Evolutionary conservation across 148 eudicot genomes (phyloP), one percentile per base, ranked within the genome.

Genomic region (Fallopia convolvulus): DNA sequence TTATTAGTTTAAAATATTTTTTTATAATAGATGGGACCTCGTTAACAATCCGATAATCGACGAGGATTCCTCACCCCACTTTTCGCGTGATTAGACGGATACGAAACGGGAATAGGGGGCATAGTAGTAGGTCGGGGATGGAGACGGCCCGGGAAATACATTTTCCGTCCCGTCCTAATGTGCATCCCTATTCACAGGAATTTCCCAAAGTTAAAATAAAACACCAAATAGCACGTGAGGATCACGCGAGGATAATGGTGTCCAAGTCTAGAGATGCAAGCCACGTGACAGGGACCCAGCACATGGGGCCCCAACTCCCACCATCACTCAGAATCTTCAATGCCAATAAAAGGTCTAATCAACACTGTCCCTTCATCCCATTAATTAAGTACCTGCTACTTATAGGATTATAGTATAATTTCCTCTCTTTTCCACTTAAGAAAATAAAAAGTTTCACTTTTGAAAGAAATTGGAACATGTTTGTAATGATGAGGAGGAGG

Each of bases 281-380:
- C 63, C 68, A 61, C 26, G 33, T 61, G 68, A 61, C 26, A 18
- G 39, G 14, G 68, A 11, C 14, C 68, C 36, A 61, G 8, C 33
- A 26, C 15, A 15, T 48, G 15, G 52, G 52, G 13, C 52, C 52
- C 52, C 11, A 12, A 2, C 12, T 3, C 52, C 52, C 52, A 48
- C 52, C 52, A 48, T 48, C 60, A 21, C 68, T 21, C 14, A 23
- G 68, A 61, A 61, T 61, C 68, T 61, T 61, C 10, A 56, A 20
- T 56, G 63, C 21, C 63, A 56, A 56, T 56, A 56, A 56, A 56
- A 56, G 63, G 63, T 56, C 63, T 56, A 56, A 56, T 56, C 63
- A 56, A 56, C 10, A 20, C 63, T n/a, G n/a, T 20, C 68, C 8
- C 23, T 17, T 3, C 21, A 0, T 17, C 18, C 23, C 20, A 53